Evolutionary conservation across 768 basidiomycete genomes (phyloP).

Genomic region (Collybiopsis confluens): DNA sequence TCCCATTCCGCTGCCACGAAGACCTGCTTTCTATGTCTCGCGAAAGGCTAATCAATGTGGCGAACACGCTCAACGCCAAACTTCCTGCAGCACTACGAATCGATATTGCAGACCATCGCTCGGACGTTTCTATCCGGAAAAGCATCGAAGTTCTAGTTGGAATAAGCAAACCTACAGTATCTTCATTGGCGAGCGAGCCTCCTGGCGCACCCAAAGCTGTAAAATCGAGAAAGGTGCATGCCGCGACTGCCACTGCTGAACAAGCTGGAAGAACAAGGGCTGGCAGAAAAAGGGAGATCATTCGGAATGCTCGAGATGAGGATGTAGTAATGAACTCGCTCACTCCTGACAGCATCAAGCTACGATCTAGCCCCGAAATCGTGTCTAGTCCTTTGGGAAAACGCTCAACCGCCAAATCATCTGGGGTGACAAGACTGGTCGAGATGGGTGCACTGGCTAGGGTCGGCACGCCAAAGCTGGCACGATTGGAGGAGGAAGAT

Average conservation of each 20-base stretch:
- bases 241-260: neutral
- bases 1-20: slow-evolving; percentile 73
- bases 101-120: slow-evolving; percentile 28
- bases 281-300: neutral
- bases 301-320: neutral
- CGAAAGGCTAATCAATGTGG: slow-evolving; percentile 47
- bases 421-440: slow-evolving; percentile 19
- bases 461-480: slow-evolving; percentile 22
- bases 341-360: neutral
- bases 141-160: slow-evolving; percentile 62
- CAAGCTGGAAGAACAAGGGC: slow-evolving; percentile 3
- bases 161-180: slow-evolving; percentile 26
- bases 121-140: slow-evolving; percentile 42
- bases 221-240: slow-evolving; percentile 11
- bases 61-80: slow-evolving; percentile 48
- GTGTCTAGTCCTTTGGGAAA: slow-evolving; percentile 23
- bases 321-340: neutral
- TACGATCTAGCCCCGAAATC: slow-evolving; percentile 8
- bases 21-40: slow-evolving; percentile 65
- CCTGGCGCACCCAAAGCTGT: slow-evolving; percentile 34
- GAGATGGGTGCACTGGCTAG: slow-evolving; percentile 13
- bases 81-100: slow-evolving; percentile 53
- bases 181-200: slow-evolving; percentile 12
- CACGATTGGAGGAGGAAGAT: slow-evolving; percentile 26
- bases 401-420: neutral